These are phyloP conservation scores for Carallia pectinifolia DNA, from an alignment of 345 rosid genomes.

Conservation along the genomic window DNA sequence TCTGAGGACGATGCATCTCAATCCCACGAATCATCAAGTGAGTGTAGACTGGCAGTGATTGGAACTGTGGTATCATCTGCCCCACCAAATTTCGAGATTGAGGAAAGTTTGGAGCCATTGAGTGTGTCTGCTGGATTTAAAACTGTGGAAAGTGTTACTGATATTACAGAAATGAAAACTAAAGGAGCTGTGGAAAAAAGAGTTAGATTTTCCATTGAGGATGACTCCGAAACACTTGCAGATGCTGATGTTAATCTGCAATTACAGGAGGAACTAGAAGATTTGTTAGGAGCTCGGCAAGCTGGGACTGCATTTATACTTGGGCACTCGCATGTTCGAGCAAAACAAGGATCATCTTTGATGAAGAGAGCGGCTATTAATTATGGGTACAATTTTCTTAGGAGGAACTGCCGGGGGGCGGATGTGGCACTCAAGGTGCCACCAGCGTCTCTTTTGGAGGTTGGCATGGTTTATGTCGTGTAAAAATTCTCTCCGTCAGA, in stretches of 20 bases:
- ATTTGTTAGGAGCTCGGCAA: conserved; percentile 64
- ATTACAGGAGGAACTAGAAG: conserved; percentile 63
- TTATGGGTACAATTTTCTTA: conserved; percentile 78
- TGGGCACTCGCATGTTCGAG: conserved; percentile 87
- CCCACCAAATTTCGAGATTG: conserved; percentile 53
- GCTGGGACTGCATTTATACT: conserved; percentile 88
- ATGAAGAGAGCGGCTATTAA: conserved; percentile 72
- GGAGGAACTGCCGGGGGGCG: conserved; percentile 88
- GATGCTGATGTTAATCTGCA: conserved; percentile 32
- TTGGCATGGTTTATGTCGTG: conserved; percentile 94
- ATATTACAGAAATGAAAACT: conserved; percentile 71
- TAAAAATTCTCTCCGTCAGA: conserved; percentile 4
- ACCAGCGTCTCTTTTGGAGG: conserved; percentile 82
- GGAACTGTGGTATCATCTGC: conserved; percentile 51
- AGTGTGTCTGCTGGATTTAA: conserved; percentile 73
- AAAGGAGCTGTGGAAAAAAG: conserved; percentile 31
- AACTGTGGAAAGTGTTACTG: conserved; percentile 60
- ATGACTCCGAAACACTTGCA: conserved; percentile 37
- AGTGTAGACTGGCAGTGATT: conserved; percentile 66
- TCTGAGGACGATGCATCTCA: conserved; percentile 23
- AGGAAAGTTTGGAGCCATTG: conserved; percentile 57
- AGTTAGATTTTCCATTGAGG: conserved; percentile 70
- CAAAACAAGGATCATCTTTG: conserved; percentile 92
- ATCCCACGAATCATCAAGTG: conserved; percentile 55
- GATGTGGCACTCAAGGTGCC: conserved; percentile 93